A percentile compares a stretch with the other conserved stretches of the same genome.
Conservation (phyloP, 176 grass and related monocot species). For the Avena eriantha region DNA sequence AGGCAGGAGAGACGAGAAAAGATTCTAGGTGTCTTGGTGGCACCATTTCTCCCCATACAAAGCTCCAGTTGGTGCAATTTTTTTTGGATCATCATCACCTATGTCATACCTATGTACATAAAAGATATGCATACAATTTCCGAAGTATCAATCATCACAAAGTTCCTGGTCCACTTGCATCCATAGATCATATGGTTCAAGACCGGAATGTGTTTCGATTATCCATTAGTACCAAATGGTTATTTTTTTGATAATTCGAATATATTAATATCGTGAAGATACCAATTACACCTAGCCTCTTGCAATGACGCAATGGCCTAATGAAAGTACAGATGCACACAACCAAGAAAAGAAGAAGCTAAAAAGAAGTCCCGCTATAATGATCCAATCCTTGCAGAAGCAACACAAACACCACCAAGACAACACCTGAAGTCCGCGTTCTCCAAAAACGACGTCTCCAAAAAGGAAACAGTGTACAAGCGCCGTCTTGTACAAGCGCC, state of each 20-base stretch:
- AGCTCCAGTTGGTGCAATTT: neutral
- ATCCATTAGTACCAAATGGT: neutral
- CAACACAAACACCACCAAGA: no score
- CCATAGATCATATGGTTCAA: neutral
- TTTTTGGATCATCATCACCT: conserved; percentile 33
- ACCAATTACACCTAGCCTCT: no score
- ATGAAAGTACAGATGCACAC: no score
- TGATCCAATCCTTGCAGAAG: no score
- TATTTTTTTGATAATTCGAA: neutral
- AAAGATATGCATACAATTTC: neutral
- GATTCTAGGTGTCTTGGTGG: conserved; percentile 2
- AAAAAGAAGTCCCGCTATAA: no score
- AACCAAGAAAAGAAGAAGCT: no score
- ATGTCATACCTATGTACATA: conserved; percentile 1
- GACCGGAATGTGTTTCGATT: neutral
- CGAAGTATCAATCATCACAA: neutral
- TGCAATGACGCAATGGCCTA: no score
- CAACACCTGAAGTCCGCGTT: no score
- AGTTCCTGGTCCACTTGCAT: neutral
- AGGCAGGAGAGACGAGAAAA: neutral
- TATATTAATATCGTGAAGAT: no score
- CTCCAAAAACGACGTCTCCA: no score
- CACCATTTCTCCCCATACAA: neutral
- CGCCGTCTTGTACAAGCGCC: no score
- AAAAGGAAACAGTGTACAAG: no score